A percentile compares a stretch with the other conserved stretches of the same genome.
Conservation (phyloP, 164 flowering plant genomes). For the Cinnamomum micranthum region DNA sequence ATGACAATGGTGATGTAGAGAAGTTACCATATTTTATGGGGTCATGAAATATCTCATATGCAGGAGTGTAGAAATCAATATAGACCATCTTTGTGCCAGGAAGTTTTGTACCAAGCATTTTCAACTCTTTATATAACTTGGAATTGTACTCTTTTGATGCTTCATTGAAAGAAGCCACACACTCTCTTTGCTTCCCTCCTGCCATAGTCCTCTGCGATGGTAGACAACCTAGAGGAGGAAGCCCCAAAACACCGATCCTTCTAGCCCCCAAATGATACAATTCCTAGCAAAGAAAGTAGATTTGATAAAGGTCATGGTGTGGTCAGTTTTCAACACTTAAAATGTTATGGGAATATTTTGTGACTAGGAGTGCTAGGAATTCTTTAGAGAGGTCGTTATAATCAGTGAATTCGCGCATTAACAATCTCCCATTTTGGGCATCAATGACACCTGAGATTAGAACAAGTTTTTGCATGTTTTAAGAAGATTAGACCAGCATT, state of each 20-base stretch:
- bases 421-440: too few relatives aligned
- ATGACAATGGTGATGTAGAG: background rate
- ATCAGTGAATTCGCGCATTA: too few relatives aligned
- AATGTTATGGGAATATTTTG: too few relatives aligned
- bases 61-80: conserved; percentile 2
- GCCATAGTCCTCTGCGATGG: conserved; percentile 6
- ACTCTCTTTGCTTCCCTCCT: conserved; percentile 8
- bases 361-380: too few relatives aligned
- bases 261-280: conserved; percentile 12
- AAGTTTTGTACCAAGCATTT: background rate
- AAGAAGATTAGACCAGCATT: too few relatives aligned
- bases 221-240: conserved; percentile 14
- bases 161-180: conserved; percentile 1
- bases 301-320: too few relatives aligned
- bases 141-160: conserved; percentile 1
- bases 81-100: background rate
- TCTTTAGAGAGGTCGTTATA: too few relatives aligned
- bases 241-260: conserved; percentile 5
- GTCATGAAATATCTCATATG: background rate
- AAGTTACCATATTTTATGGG: conserved; percentile 5
- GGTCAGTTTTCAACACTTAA: too few relatives aligned
- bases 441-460: too few relatives aligned
- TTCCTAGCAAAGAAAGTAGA: conserved; percentile 1
- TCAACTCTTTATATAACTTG: background rate
- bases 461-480: too few relatives aligned